Evolutionary conservation across 108 stramenopile genomes (phyloP), one percentile per base, ranked within the genome.

Genomic region (Pseudonitzschia pungens): DNA sequence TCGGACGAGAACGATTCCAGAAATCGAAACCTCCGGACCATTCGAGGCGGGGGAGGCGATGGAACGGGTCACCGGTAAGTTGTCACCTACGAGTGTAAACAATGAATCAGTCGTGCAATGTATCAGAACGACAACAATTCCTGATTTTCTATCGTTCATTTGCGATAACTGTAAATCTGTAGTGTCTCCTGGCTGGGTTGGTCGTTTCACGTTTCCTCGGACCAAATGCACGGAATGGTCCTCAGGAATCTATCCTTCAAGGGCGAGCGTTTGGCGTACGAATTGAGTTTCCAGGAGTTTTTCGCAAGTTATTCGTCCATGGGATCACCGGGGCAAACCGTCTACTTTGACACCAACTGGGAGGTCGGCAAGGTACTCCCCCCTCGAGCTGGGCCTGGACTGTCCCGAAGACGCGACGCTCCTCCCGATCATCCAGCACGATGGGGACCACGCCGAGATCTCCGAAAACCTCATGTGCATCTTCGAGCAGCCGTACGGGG

Each of bases 171-270:
- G 6, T 36, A 2, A 36, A 48, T 11, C 45, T 20, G 18, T 41
- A 65, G 41, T 4, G 66, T 67, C 11, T 67, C 66, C 36, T 67
- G 66, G 66, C 28, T 67, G 44, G 66, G 66, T 24, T 67, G 66
- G 66, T 22, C 44, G 22, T 67, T 67, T 67, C 66, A 67, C 22
- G 44, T 67, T 48, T 44, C 66, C 21, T 67, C 66, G 6, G 66
- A 67, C 43, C 66, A 67, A 48, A 67, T 67, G 66, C 66, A 67
- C 27, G 66, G 66, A 48, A 44, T 67, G 43, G 66, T 67, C 24
- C 14, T 67, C 21, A 44, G 66, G 12, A 67, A 67, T 50, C 44
- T 67, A 4, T 48, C 43, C 43, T 67, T 67, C 44, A 44, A 65
- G 66, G 66, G 66, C 28, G 66, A 67, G 22, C 66, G 66, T 5